Percentiles rank a stretch among this genome's conserved stretches.
phyloP scores from a whole-genome alignment of 148 eudicot genomes.

The Spergularia marina region DNA sequence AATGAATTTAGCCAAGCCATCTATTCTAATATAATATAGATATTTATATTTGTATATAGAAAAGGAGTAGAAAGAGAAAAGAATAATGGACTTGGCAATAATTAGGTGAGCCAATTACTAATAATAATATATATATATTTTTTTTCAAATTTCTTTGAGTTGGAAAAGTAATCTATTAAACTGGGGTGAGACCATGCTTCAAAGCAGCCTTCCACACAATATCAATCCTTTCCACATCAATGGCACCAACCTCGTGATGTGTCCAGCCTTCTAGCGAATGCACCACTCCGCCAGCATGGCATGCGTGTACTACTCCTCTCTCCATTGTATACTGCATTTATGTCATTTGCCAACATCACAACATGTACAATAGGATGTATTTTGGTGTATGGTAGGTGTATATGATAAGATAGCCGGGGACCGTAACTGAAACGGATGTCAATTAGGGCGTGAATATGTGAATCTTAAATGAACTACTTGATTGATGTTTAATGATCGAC shows the following conservation, averaged over 20 bases:
- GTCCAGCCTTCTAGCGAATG: constrained; percentile 69
- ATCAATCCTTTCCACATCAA: constrained; percentile 68
- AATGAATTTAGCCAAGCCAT: neutral
- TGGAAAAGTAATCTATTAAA: constrained; percentile 12
- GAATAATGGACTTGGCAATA: neutral
- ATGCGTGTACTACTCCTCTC: constrained; percentile 78
- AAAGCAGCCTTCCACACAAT: constrained; percentile 77
- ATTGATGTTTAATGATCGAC: too few relatives aligned
- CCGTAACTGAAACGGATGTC: too few relatives aligned
- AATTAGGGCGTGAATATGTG: too few relatives aligned
- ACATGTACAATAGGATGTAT: neutral
- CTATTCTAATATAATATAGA: neutral
- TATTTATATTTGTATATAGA: neutral
- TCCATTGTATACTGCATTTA: constrained; percentile 68
- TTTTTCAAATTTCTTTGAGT: too few relatives aligned
- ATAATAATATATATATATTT: neutral
- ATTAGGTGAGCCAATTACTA: neutral
- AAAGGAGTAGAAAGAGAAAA: neutral
- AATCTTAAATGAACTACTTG: too few relatives aligned
- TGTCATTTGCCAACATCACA: neutral
- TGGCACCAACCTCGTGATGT: constrained; percentile 81
- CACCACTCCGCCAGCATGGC: constrained; percentile 85
- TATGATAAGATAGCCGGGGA: too few relatives aligned
- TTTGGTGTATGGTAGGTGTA: too few relatives aligned
- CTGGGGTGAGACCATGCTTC: constrained; percentile 62